A percentile compares a stretch with the other conserved stretches of the same genome.
These are phyloP conservation scores for Talaromyces stipitatus DNA, from an alignment of 495 filamentous ascomycete genomes.

Conservation along the genomic window DNA sequence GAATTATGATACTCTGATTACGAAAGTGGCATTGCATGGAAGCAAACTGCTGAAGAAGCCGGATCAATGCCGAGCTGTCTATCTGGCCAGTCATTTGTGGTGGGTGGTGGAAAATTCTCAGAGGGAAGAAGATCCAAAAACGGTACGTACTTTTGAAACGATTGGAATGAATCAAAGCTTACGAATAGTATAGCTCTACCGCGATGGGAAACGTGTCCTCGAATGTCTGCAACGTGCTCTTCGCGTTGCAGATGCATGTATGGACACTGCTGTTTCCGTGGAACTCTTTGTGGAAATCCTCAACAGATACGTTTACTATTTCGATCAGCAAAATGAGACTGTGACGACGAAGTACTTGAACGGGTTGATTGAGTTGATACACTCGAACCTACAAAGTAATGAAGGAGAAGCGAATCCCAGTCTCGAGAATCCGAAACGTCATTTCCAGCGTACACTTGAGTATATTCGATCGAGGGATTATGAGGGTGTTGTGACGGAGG, in stretches of 20 bases:
- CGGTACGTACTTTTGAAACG: slow-evolving; percentile 45
- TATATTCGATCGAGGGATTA: slow-evolving; percentile 88
- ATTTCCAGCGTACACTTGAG: slow-evolving; percentile 90
- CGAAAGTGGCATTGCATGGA: slow-evolving; percentile 91
- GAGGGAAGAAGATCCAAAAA: slow-evolving; percentile 75
- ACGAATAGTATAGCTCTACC: slow-evolving; percentile 65
- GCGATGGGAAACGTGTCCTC: slow-evolving; percentile 91
- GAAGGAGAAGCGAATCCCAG: slow-evolving; percentile 60
- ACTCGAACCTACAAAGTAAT: slow-evolving; percentile 84
- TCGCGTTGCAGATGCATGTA: slow-evolving; percentile 94
- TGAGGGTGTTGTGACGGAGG: slow-evolving; percentile 75
- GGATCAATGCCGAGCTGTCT: slow-evolving; percentile 94
- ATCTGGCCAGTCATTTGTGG: slow-evolving; percentile 93
- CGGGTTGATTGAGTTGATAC: slow-evolving; percentile 95
- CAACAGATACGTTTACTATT: slow-evolving; percentile 98
- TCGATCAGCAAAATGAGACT: slow-evolving; percentile 97
- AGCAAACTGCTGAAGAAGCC: slow-evolving; percentile 97
- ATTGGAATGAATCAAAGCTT: slow-evolving; percentile 11
- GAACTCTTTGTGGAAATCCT: slow-evolving; percentile 98
- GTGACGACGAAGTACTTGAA: slow-evolving; percentile 98
- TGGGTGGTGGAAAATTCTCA: slow-evolving; percentile 88
- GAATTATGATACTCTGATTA: slow-evolving; percentile 98
- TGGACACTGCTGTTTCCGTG: slow-evolving; percentile 97
- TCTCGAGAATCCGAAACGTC: slow-evolving; percentile 77
- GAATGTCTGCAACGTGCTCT: slow-evolving; percentile 94